These are phyloP conservation scores for Smittium culicis DNA, from an alignment of 371 early-diverging fungal species.

Conservation along the genomic window DNA sequence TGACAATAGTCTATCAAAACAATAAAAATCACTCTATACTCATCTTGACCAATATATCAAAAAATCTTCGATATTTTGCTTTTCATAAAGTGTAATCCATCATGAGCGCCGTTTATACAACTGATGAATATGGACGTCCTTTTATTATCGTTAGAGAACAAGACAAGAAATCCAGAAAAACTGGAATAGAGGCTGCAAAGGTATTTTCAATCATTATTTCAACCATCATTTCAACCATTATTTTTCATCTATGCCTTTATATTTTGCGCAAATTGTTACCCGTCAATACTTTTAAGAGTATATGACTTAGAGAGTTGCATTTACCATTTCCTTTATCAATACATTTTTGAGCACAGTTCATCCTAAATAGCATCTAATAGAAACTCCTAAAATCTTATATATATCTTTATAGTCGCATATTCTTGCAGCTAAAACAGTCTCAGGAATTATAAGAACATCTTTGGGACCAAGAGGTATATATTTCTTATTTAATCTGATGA, in stretches of 20 bases:
- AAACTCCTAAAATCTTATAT: too few species aligned
- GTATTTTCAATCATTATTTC: slow-evolving; percentile 32
- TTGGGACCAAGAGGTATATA: slow-evolving; percentile 94
- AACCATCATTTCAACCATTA: too few species aligned
- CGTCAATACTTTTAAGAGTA: neutral
- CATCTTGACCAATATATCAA: too few species aligned
- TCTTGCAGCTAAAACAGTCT: slow-evolving; percentile 90
- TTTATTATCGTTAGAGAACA: slow-evolving; percentile 93
- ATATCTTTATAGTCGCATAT: slow-evolving; percentile 75
- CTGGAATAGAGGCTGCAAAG: slow-evolving; percentile 85
- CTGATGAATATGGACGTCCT: slow-evolving; percentile 92
- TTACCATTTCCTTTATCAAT: neutral
- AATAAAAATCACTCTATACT: too few species aligned
- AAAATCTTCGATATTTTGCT: too few species aligned
- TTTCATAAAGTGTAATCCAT: too few species aligned
- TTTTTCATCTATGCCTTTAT: too few species aligned
- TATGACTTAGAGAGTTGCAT: neutral
- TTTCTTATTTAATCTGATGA: too few species aligned
- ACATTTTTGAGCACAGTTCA: too few species aligned
- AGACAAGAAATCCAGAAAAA: slow-evolving; percentile 70
- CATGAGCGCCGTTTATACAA: slow-evolving; percentile 35
- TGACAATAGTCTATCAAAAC: too few species aligned
- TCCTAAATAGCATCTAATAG: too few species aligned
- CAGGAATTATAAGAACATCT: slow-evolving; percentile 92
- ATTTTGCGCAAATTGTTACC: too few species aligned